Evolutionary conservation across 345 rosid genomes (phyloP).

Genomic region (Salix viminalis): DNA sequence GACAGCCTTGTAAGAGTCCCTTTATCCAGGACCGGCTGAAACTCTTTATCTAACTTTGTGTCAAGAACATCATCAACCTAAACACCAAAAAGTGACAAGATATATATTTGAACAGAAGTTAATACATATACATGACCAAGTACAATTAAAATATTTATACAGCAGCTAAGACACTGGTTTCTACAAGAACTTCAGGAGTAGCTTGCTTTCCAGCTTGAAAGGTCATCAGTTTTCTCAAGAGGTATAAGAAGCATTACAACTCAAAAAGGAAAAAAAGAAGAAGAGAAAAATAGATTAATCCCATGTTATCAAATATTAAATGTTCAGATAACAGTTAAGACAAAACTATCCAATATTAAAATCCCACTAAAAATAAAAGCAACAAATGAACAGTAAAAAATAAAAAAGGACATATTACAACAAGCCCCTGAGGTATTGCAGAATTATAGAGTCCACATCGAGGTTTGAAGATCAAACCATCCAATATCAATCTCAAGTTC

Average conservation of each 20-base stretch:
- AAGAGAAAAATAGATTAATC: not conserved
- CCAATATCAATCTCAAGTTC: not conserved
- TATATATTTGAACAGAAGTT: not conserved
- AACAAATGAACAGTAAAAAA: not conserved
- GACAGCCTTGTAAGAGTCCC: slow-evolving; percentile 40
- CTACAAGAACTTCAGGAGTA: not conserved
- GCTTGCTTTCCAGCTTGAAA: not conserved
- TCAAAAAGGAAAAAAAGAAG: not conserved
- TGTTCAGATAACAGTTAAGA: not conserved
- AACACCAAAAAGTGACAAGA: slow-evolving; percentile 2
- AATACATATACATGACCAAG: not conserved
- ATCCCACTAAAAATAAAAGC: not conserved
- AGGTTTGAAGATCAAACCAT: not conserved
- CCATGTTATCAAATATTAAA: not conserved
- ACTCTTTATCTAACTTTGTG: slow-evolving; percentile 64
- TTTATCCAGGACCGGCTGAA: slow-evolving; percentile 88
- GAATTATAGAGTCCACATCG: not conserved
- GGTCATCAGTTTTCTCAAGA: not conserved
- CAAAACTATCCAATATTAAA: not conserved
- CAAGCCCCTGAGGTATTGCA: not conserved
- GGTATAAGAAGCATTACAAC: not conserved
- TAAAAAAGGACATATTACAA: not conserved
- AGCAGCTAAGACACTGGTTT: not conserved
- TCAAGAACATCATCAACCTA: slow-evolving; percentile 93
- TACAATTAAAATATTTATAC: not conserved